A percentile compares a stretch with the other conserved stretches of the same genome.
phyloP scores from a whole-genome alignment of 2,329 filamentous ascomycete genomes.

The Aspergillus sp. region DNA sequence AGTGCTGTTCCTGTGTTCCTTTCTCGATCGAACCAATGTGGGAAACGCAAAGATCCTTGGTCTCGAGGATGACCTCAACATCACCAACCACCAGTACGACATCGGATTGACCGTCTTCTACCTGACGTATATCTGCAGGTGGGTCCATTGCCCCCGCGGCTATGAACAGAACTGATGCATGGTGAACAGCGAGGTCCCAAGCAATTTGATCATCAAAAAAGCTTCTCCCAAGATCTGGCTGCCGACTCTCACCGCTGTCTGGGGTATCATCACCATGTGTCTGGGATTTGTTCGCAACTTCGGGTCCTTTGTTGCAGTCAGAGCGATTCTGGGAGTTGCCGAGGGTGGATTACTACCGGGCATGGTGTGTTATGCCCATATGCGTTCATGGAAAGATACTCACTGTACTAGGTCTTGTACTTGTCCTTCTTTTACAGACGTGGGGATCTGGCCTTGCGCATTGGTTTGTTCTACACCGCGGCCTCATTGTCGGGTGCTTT shows the following conservation, averaged over 20 bases:
- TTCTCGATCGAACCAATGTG: conserved; percentile 68
- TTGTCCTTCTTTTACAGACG: conserved; percentile 62
- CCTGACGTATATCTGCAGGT: conserved; percentile 57
- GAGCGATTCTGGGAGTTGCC: conserved; percentile 60
- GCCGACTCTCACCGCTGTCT: conserved; percentile 53
- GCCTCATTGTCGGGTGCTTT: conserved; percentile 65
- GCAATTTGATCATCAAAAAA: conserved; percentile 62
- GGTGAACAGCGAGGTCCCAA: conserved; percentile 57
- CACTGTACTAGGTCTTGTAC: conserved; percentile 54
- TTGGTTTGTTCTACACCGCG: conserved; percentile 67
- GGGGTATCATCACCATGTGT: conserved; percentile 56
- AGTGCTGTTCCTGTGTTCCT: conserved; percentile 63
- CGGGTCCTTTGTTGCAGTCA: conserved; percentile 59
- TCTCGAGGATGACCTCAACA: conserved; percentile 56
- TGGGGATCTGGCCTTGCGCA: conserved; percentile 59
- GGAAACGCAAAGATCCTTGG: conserved; percentile 67
- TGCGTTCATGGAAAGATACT: not conserved
- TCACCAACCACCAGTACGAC: conserved; percentile 62
- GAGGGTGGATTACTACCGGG: conserved; percentile 66
- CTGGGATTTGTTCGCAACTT: conserved; percentile 38
- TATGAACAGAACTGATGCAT: too few species aligned
- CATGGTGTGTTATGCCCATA: conserved; percentile 48
- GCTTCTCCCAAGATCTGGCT: conserved; percentile 61
- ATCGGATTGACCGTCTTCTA: conserved; percentile 65
- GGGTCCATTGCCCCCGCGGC: conserved; percentile 12